Conservation (phyloP, 257 asterid species). For the Nicotiana otophora region DNA sequence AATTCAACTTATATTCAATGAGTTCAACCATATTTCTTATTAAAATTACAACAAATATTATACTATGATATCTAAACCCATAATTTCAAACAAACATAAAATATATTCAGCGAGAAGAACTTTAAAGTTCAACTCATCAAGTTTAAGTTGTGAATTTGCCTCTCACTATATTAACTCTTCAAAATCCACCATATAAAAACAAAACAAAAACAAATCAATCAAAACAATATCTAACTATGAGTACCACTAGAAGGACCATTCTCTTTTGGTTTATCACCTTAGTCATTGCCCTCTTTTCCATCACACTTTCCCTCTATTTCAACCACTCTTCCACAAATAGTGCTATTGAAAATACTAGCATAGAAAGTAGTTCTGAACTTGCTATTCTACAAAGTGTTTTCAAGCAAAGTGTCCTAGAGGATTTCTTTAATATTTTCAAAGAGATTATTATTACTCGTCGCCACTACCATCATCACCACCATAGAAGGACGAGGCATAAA, state of each 20-base stretch:
- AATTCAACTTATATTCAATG: neutral
- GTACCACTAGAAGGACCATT: slow-evolving; percentile 22
- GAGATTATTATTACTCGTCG: neutral
- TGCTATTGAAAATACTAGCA: neutral
- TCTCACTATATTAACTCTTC: neutral
- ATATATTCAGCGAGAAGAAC: too few species aligned
- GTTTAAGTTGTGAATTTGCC: too few species aligned
- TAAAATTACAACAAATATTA: too few species aligned
- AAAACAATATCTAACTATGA: slow-evolving; percentile 27
- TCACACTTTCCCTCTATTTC: slow-evolving; percentile 27
- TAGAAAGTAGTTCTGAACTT: too few species aligned
- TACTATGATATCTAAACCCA: too few species aligned
- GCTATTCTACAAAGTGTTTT: slow-evolving; percentile 14
- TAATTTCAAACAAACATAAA: too few species aligned
- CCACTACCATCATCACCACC: neutral
- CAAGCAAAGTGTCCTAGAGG: slow-evolving; percentile 24
- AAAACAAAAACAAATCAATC: neutral
- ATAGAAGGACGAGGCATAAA: neutral
- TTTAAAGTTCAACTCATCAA: too few species aligned
- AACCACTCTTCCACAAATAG: slow-evolving; percentile 11
- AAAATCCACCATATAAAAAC: neutral
- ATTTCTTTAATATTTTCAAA: slow-evolving; percentile 14
- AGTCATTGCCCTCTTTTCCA: slow-evolving; percentile 37
- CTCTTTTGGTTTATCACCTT: slow-evolving; percentile 48
- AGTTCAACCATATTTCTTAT: too few species aligned